Evolutionary conservation across 495 filamentous ascomycete species (phyloP).

Genomic region (Neurospora cerealis): DNA sequence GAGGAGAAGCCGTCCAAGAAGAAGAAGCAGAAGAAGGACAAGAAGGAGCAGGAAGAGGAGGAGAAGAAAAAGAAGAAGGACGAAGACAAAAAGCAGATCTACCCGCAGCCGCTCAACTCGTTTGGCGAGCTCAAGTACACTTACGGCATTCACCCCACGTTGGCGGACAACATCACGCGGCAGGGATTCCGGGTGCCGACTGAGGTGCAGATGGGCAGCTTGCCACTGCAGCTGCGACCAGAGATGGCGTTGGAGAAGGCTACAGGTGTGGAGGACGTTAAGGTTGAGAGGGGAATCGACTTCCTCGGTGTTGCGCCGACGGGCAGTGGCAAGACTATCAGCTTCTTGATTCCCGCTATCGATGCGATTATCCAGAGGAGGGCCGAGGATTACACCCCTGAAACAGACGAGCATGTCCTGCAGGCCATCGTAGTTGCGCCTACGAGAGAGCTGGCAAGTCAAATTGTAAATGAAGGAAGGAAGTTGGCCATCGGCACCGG

Average conservation of each 20-base stretch:
- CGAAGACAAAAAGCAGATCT: conserved; percentile 48
- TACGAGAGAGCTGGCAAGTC: conserved; percentile 81
- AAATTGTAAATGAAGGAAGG: conserved; percentile 86
- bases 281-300: conserved; percentile 41
- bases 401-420: conserved; percentile 37
- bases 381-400: conserved; percentile 18
- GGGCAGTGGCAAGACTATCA: conserved; percentile 93
- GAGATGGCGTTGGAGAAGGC: conserved; percentile 29
- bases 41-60: conserved; percentile 42
- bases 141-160: conserved; percentile 58
- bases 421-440: conserved; percentile 74
- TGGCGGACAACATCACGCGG: conserved; percentile 68
- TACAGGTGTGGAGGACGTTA: conserved; percentile 15
- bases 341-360: conserved; percentile 79
- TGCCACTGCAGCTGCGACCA: conserved; percentile 64
- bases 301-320: conserved; percentile 86
- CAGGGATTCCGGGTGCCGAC: conserved; percentile 84
- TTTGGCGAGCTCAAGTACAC: conserved; percentile 60
- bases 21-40: conserved; percentile 40
- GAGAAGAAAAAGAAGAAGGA: conserved; percentile 36
- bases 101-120: conserved; percentile 64
- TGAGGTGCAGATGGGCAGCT: conserved; percentile 79
- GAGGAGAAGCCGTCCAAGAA: conserved; percentile 25
- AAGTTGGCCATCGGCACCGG: conserved; percentile 72
- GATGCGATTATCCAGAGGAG: conserved; percentile 54